Conservation (phyloP, 352 stramenopile genomes). For the Elongisporangium senticosum region DNA sequence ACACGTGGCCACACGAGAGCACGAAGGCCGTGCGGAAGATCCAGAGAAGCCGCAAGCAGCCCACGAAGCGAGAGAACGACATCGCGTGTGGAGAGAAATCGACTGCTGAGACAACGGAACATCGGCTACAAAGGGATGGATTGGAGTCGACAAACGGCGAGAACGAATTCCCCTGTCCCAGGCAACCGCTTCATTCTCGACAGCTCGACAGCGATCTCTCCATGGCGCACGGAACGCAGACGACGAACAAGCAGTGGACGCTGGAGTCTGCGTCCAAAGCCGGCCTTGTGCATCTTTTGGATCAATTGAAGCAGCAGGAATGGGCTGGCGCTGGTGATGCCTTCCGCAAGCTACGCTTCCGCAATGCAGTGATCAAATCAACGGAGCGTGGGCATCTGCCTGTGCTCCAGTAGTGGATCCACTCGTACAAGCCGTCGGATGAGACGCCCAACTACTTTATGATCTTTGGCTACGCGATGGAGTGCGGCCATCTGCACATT, state of each 20-base stretch:
- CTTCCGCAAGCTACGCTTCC: neutral
- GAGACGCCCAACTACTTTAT: neutral
- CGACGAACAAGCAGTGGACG: neutral
- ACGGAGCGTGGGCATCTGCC: neutral
- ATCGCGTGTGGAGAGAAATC: no score
- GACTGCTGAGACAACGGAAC: no score
- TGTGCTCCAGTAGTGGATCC: neutral
- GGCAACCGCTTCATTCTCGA: neutral
- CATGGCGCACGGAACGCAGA: no score
- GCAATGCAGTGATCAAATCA: neutral
- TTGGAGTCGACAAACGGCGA: no score
- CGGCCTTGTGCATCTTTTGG: neutral
- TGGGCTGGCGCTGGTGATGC: neutral
- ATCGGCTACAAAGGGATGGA: no score
- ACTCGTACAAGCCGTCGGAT: neutral
- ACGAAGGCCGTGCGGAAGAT: neutral
- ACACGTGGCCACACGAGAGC: conserved; percentile 17
- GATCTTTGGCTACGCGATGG: neutral
- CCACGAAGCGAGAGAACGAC: neutral
- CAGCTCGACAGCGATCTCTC: no score
- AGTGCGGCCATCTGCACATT: neutral
- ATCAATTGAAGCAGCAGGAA: neutral
- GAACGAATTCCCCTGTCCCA: no score
- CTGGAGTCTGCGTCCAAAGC: neutral
- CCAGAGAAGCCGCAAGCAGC: neutral